Base-by-base conservation (phyloP, 805 yeast species). In the Candida peoriensis region DNA sequence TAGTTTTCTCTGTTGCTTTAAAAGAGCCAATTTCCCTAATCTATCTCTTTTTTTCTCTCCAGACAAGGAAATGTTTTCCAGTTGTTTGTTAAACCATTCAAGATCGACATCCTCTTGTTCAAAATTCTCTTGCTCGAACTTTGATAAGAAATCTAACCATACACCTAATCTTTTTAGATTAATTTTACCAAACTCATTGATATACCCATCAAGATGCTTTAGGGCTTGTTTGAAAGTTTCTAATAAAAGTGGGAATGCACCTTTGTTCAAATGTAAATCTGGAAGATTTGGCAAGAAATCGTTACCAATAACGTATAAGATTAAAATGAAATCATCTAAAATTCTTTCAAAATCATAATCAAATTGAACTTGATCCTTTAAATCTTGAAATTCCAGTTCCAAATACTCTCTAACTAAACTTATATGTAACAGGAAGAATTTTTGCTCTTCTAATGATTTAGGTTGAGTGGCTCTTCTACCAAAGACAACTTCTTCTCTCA, bases 211-310 rank as follows among this genome's bases (percentile, higher is more conserved):
- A 37, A 76, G 62, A 42, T 72, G 72, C 46, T 72, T 70, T 54
- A 93, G 66, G 19, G 89, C 77, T 50, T 77, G 78, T 57, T 89
- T 93, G 64, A 93, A 93, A 12, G 96, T 81, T 43, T 81, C 86
- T 47, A 93, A 68, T 51, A 93, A 69, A 20, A 88, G 72, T n/a
- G 97, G 96, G 65, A 93, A 84, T 1, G 97, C 98, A 48, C 97
- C 97, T 49, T 89, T 93, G 55, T 88, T 89, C 46, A 93, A 72
- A 57, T 86, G 89, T 48, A 93, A 69, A 59, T 89, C 95, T 1
- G 99, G 98, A 48, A 94, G 72, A 56, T 93, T 86, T 18, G 99
- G 98, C 54, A 93, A 72, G 78, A 93, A 93, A 71, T 93, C 99
- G 55, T 93, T 93, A 51, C 99, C 99, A 49, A 93, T 86, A 42